These are phyloP conservation scores for Parasarocladium wereldwijsianum DNA, from an alignment of 2,329 filamentous ascomycete species.

Conservation along the genomic window DNA sequence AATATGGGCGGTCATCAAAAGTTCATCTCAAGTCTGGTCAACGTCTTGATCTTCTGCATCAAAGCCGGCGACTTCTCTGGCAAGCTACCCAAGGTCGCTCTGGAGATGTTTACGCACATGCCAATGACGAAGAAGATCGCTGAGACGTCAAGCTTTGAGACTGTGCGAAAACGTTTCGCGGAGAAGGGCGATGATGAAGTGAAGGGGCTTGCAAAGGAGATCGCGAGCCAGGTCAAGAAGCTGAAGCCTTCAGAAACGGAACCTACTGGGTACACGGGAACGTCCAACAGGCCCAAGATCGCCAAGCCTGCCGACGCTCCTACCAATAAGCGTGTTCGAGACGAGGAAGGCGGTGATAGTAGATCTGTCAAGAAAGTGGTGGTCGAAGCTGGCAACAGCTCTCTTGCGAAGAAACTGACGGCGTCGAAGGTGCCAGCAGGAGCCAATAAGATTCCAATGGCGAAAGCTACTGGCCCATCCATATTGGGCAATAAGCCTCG, in stretches of 20 bases:
- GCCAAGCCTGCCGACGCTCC: conserved; percentile 16
- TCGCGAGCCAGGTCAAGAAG: conserved; percentile 32
- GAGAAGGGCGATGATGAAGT: conserved; percentile 52
- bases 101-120: conserved; percentile 45
- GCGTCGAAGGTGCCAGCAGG: conserved; percentile 19
- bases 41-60: conserved; percentile 38
- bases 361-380: conserved; percentile 27
- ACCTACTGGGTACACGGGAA: conserved; percentile 22
- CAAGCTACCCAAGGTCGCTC: conserved; percentile 37
- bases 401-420: conserved; percentile 24
- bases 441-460: too few species aligned
- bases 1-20: conserved; percentile 44
- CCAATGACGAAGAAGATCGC: conserved; percentile 47
- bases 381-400: conserved; percentile 21
- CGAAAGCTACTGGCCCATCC: conserved; percentile 4
- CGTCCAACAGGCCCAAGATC: conserved; percentile 22
- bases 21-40: conserved; percentile 38
- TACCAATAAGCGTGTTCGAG: conserved; percentile 21
- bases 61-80: conserved; percentile 36
- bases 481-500: conserved; percentile 34
- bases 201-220: conserved; percentile 44
- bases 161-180: conserved; percentile 46
- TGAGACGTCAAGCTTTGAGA: conserved; percentile 51
- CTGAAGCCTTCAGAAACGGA: conserved; percentile 18
- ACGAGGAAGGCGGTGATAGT: conserved; percentile 22